Conservation (phyloP, 345 rosid species). For the Eucalyptus lansdowneana region DNA sequence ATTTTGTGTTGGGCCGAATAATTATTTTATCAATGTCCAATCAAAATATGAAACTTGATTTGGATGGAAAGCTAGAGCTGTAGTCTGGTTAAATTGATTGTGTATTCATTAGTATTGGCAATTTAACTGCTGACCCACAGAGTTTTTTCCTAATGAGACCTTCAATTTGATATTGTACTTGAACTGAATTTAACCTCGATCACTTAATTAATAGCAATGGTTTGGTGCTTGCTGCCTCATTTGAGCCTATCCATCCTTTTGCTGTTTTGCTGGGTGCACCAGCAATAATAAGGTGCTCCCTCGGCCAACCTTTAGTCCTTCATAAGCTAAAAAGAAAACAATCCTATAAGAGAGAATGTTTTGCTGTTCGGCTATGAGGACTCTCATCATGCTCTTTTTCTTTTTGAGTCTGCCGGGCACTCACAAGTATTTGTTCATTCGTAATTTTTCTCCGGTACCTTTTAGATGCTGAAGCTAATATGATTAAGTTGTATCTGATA, state of each 20-base stretch:
- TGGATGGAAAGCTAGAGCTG: background rate
- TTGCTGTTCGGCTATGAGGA: background rate
- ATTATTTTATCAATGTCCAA: background rate
- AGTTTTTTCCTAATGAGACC: background rate
- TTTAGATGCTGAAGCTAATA: background rate
- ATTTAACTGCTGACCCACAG: background rate
- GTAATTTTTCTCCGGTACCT: background rate
- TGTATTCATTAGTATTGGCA: background rate
- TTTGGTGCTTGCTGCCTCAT: background rate
- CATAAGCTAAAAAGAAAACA: background rate
- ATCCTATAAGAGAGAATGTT: background rate
- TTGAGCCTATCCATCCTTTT: background rate
- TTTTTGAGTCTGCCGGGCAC: background rate
- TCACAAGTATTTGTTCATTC: background rate
- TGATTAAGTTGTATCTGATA: constrained; percentile 5
- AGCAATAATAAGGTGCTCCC: background rate
- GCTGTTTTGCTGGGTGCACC: background rate
- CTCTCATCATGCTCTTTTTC: background rate
- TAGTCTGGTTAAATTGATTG: background rate
- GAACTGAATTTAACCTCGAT: background rate
- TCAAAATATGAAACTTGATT: background rate
- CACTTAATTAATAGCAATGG: background rate
- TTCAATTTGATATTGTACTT: background rate
- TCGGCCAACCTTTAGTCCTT: background rate
- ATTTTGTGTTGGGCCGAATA: background rate